phyloP scores from a whole-genome alignment of 805 yeast genomes.

The Komagataella pastoris region DNA sequence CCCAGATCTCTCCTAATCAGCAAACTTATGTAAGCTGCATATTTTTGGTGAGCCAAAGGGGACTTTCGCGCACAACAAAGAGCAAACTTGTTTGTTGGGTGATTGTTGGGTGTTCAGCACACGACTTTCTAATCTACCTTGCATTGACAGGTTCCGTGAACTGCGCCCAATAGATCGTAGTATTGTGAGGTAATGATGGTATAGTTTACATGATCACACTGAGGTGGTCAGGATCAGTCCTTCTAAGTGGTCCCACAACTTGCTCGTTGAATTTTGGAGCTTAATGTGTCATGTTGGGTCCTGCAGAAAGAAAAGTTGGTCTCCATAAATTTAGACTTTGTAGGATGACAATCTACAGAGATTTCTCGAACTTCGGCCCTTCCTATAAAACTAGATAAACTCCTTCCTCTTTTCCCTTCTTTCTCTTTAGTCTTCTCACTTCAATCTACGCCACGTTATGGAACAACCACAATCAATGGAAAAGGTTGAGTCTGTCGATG shows the following conservation, averaged over 20 bases:
- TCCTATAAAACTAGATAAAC: not conserved
- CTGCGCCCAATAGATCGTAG: not conserved
- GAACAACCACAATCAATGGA: not conserved
- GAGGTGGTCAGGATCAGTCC: not conserved
- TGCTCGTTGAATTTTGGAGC: not conserved
- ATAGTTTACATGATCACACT: not conserved
- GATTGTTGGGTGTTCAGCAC: not conserved
- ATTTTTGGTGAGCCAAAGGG: not conserved
- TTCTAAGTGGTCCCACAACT: not conserved
- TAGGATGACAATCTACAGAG: not conserved
- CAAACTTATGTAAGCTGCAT: not conserved
- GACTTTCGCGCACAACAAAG: not conserved
- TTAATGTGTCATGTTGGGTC: not conserved
- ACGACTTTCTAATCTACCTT: not conserved
- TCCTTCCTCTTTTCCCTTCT: not conserved
- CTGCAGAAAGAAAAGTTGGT: not conserved
- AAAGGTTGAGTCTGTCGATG: constrained; percentile 31
- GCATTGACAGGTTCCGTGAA: not conserved
- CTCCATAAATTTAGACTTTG: not conserved
- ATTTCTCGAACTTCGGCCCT: not conserved
- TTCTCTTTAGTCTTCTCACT: not conserved
- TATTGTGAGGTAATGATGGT: too few species aligned
- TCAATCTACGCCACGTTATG: not conserved
- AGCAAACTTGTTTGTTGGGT: not conserved
- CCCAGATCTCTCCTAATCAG: not conserved